A percentile compares a stretch with the other conserved stretches of the same genome.
These are phyloP conservation scores for Henningerozyma blattae DNA, from an alignment of 805 yeast species.

Conservation along the genomic window DNA sequence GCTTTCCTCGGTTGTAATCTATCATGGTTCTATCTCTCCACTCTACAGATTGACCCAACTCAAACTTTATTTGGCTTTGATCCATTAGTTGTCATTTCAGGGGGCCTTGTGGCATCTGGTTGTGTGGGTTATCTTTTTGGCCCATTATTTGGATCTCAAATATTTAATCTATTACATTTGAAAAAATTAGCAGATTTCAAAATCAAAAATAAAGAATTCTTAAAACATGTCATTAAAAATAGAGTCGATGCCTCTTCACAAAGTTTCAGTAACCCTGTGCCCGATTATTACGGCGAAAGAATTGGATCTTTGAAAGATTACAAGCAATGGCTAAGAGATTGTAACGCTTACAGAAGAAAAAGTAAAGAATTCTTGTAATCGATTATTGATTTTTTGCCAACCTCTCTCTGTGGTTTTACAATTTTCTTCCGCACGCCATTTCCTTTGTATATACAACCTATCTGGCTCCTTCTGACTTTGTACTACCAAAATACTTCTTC, in stretches of 20 bases:
- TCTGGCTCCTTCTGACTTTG: not conserved
- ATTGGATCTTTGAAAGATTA: conserved; percentile 77
- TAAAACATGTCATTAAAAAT: conserved; percentile 60
- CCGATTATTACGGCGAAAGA: conserved; percentile 97
- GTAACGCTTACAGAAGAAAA: conserved; percentile 80
- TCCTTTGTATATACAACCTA: no score
- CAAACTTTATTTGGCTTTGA: conserved; percentile 80
- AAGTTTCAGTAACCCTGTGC: conserved; percentile 86
- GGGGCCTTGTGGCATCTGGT: conserved; percentile 61
- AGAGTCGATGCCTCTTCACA: conserved; percentile 90
- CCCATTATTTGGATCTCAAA: conserved; percentile 62
- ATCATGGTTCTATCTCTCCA: conserved; percentile 69
- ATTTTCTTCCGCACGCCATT: no score
- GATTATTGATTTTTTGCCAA: not conserved
- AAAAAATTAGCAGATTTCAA: conserved; percentile 35
- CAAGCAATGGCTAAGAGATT: conserved; percentile 93
- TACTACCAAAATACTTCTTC: no score
- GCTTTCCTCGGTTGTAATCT: conserved; percentile 51
- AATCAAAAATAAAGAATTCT: conserved; percentile 58
- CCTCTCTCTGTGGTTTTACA: not conserved
- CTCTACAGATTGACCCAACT: conserved; percentile 78
- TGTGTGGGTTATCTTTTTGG: conserved; percentile 73
- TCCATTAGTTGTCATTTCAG: conserved; percentile 70
- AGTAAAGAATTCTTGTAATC: conserved; percentile 55
- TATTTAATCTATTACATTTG: conserved; percentile 48